These are phyloP conservation scores for Leccinum variicolor DNA, from an alignment of 768 basidiomycete species.

Conservation along the genomic window DNA sequence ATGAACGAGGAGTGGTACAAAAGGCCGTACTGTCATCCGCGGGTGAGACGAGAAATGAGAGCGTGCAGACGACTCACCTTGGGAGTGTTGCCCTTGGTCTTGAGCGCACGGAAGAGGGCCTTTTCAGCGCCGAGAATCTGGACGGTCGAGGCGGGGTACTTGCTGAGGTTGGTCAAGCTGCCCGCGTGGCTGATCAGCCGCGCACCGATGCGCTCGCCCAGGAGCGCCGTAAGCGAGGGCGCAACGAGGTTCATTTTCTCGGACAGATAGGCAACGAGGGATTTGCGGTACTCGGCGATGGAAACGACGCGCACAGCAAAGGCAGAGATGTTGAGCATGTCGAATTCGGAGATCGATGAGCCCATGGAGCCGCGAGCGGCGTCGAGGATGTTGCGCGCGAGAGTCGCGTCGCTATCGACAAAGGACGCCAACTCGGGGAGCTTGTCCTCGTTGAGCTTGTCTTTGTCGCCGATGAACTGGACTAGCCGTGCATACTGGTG, in stretches of 20 bases:
- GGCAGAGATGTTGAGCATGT: slow-evolving; percentile 92
- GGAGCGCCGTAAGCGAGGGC: slow-evolving; percentile 84
- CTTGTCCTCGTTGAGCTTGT: slow-evolving; percentile 71
- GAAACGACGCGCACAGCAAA: slow-evolving; percentile 91
- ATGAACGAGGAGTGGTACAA: slow-evolving; percentile 97
- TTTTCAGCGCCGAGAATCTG: slow-evolving; percentile 99
- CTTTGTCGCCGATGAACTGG: slow-evolving; percentile 89
- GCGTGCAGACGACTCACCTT: slow-evolving; percentile 49
- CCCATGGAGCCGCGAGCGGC: slow-evolving; percentile 96
- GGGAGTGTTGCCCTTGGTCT: slow-evolving; percentile 98
- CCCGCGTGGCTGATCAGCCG: slow-evolving; percentile 94
- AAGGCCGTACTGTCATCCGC: slow-evolving; percentile 83
- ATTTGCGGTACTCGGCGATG: slow-evolving; percentile 91
- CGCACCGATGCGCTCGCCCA: slow-evolving; percentile 91
- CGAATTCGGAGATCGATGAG: slow-evolving; percentile 83
- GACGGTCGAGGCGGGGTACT: slow-evolving; percentile 97
- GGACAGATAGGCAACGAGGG: slow-evolving; percentile 76
- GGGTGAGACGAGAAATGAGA: not conserved
- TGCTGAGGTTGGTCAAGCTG: slow-evolving; percentile 93
- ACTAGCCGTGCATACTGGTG: slow-evolving; percentile 87
- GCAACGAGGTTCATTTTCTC: slow-evolving; percentile 99
- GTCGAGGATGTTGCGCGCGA: slow-evolving; percentile 92
- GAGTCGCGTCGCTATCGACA: slow-evolving; percentile 77
- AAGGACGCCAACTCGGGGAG: slow-evolving; percentile 75
- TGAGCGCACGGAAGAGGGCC: slow-evolving; percentile 93